Evolutionary conservation across 306 rosid genomes (phyloP), one percentile per base, ranked within the genome.

Genomic region (Prunus kanzakura): DNA sequence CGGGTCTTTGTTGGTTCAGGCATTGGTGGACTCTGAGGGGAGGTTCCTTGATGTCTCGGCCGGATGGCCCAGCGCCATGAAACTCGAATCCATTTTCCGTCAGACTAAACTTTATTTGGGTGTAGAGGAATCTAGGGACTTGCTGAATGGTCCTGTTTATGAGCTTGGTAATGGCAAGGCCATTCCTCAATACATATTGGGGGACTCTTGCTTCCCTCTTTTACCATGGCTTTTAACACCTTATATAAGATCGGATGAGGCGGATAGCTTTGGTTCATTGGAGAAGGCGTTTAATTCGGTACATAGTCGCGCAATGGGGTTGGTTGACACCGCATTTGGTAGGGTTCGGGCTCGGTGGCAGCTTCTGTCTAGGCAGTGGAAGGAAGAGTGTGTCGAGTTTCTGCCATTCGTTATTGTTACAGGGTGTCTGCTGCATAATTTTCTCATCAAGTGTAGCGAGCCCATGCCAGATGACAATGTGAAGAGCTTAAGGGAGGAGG

Each of bases 161-260:
- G 85, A 84, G 78, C 90, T 91, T 11, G n/a, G 80, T 2, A 86
- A 88, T 32, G 89, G 83, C 19, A 22, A 47, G 35, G 81, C 85
- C 77, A 79, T 89, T 84, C 93, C 96, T 19, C 98, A 81, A 73
- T 93, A 91, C 79, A 30, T 93, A 22, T 50, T 91, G 56, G 98
- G 93, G 6, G 92, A 91, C 29, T 88, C 96, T 18, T 88, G 96
- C 76, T 93, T 87, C 62, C 93, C 98, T 27, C 83, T 91, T 4
- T 72, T 88, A 81, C 93, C 96, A 20, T 91, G 98, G 93, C 96
- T 93, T 65, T 80, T 91, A 47, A 93, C 98, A 6, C 97, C 98
- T 8, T 93, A 93, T 60, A 74, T 69, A 10, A 80, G 85, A 16
- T 20, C 67, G 20, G 84, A 84, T 18, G 93, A 84, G 30, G 98